Evolutionary conservation across 371 early-diverging fungal species (phyloP).

Genomic region (Rhizopus arrhizus): DNA sequence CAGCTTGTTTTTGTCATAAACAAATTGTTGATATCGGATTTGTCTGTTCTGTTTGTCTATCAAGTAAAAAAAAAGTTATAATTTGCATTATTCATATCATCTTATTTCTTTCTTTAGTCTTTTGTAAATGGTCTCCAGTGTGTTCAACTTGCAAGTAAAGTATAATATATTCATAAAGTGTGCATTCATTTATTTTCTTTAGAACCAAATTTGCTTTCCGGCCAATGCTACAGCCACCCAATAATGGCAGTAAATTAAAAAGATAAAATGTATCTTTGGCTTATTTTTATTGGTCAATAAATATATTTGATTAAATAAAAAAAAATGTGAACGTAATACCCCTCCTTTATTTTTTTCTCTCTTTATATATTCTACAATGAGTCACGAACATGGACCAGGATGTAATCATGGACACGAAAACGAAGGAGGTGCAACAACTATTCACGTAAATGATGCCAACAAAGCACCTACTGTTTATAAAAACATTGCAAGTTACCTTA

Average conservation of each 20-base stretch:
- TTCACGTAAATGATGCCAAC: conserved; percentile 48
- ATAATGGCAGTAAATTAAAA: conserved; percentile 1
- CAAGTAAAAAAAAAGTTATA: conserved; percentile 64
- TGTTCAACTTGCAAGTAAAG: conserved; percentile 81
- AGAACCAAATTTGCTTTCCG: conserved; percentile 74
- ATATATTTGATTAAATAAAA: not conserved
- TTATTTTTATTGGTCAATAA: conserved; percentile 16
- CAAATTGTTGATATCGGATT: conserved; percentile 88
- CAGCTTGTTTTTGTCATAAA: conserved; percentile 97
- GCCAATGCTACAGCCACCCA: conserved; percentile 28
- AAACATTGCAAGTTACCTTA: conserved; percentile 39
- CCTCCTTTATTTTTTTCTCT: not conserved
- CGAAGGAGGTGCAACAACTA: conserved; percentile 13
- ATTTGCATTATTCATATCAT: not conserved
- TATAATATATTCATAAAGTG: not conserved
- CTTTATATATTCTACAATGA: conserved; percentile 17
- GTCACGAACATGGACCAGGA: conserved; percentile 33
- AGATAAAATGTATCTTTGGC: conserved; percentile 12
- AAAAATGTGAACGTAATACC: not conserved
- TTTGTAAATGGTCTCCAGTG: conserved; percentile 71
- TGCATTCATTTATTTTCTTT: conserved; percentile 9
- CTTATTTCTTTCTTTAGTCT: conserved; percentile 48
- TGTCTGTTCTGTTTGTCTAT: conserved; percentile 95
- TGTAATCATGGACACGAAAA: conserved; percentile 28
- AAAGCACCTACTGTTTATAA: conserved; percentile 44